These are phyloP conservation scores for Talaromyces sp. DNA, from an alignment of 2,329 filamentous ascomycete genomes.

Conservation along the genomic window DNA sequence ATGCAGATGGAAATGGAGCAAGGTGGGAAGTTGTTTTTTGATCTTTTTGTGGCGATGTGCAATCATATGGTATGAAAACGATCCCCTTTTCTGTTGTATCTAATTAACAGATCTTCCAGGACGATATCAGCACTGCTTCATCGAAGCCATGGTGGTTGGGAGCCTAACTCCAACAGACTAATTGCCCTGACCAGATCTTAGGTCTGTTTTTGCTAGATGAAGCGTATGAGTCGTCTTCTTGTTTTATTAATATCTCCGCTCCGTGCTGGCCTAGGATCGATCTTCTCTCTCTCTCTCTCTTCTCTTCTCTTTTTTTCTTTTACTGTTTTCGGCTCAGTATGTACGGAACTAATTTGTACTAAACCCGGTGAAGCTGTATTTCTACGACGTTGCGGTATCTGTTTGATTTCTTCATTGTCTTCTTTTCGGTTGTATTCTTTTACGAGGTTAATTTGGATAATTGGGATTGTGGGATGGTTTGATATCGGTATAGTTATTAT, in stretches of 20 bases:
- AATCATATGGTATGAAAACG: conserved; percentile 68
- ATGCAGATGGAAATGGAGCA: conserved; percentile 95
- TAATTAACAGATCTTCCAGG: conserved; percentile 11
- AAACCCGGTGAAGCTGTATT: neutral
- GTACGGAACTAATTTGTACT: neutral
- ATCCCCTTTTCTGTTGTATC: conserved; percentile 22
- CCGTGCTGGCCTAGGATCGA: neutral
- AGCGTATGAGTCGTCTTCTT: neutral
- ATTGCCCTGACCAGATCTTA: conserved; percentile 7
- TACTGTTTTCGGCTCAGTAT: neutral
- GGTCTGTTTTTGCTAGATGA: conserved; percentile 6
- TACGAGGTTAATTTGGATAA: neutral
- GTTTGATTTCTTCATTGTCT: neutral
- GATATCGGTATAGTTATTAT: neutral
- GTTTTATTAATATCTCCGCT: neutral
- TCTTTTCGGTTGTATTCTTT: neutral
- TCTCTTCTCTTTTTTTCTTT: neutral
- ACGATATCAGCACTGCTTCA: conserved; percentile 16
- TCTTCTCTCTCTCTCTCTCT: no score
- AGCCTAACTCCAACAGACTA: neutral
- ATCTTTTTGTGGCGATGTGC: conserved; percentile 86
- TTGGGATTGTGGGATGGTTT: neutral
- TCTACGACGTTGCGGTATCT: neutral
- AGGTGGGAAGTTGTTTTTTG: conserved; percentile 85
- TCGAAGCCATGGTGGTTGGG: conserved; percentile 15